Base-by-base conservation (phyloP, 441 rosid species). In the Eruca vesicaria region DNA sequence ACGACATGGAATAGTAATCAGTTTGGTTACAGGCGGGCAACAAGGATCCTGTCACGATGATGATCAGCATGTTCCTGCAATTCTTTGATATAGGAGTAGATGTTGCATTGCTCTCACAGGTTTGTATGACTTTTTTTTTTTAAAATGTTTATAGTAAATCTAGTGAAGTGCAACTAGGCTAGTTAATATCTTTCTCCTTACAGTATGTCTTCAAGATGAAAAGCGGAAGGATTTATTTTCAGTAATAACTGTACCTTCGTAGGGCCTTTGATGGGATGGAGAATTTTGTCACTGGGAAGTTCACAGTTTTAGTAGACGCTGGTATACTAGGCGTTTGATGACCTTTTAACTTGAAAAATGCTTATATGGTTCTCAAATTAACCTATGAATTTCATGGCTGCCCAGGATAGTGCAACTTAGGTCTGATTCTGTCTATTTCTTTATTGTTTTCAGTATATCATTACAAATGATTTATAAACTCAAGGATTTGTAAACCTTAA, bases 1-100 rank as follows among this genome's bases (percentile, higher is more conserved):
- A 14, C 72, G 41, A 31, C 64, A 45, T 64, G 65, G 60, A 70
- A 19, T 26, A 36, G 72, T 63, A 52, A 57, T 80, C 58, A 79
- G 56, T 68, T 82, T 83, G 68, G 84, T 71, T 78, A 63, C 97
- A 96, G 99, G 96, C 98, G 71, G 98, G 98, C 66, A 89, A 97
- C 3, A 95, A 94, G 69, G 99, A 96, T 85, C 99, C 98, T 68
- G 98, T 92, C 77, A 96, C 99, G 45, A 89, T 75, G 95, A 91
- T 93, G 69, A 90, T 92, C 73, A 94, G 92, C 84, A 90, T 96
- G 83, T 89, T 94, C 85, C 87, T 96, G 86, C 97, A 87, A 84
- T 91, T 88, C 73, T 96, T 96, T 83, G 99, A 96, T 82, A 96
- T 92, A 77, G 99, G 99, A 80, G 94, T 94, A 52, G 81, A 96